These are phyloP conservation scores for Cicer cuneatum DNA, from an alignment of 306 rosid genomes.

Conservation along the genomic window DNA sequence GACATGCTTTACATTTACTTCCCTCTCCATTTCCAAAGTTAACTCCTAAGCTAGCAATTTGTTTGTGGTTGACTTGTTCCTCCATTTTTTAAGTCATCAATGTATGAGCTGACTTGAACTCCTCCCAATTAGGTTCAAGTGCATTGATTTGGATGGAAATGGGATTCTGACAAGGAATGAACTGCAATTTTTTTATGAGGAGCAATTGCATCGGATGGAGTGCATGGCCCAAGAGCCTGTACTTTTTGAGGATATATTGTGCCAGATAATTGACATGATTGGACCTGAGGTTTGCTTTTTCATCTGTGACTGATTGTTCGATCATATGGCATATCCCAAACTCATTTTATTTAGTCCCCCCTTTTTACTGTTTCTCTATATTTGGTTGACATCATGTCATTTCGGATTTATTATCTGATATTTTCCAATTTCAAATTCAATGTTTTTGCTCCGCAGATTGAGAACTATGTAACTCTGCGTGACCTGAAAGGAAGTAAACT, in stretches of 20 bases:
- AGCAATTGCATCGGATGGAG: slow-evolving; percentile 99
- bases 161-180: slow-evolving; percentile 92
- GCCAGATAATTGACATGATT: slow-evolving; percentile 98
- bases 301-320: slow-evolving; percentile 26
- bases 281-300: slow-evolving; percentile 79
- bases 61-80: slow-evolving; percentile 38
- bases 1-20: slow-evolving; percentile 26
- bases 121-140: slow-evolving; percentile 80
- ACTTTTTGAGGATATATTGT: slow-evolving; percentile 96
- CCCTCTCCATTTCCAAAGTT: slow-evolving; percentile 31
- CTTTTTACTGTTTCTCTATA: slow-evolving; percentile 3
- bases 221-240: slow-evolving; percentile 99
- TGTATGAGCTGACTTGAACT: slow-evolving; percentile 43
- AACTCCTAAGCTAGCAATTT: neutral
- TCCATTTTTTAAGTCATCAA: slow-evolving; percentile 3
- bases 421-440: slow-evolving; percentile 17
- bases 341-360: slow-evolving; percentile 9
- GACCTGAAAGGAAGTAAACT: slow-evolving; percentile 96
- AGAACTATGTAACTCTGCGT: slow-evolving; percentile 65
- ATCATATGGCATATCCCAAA: slow-evolving; percentile 35
- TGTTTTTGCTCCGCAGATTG: slow-evolving; percentile 63
- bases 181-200: slow-evolving; percentile 97
- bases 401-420: slow-evolving; percentile 31
- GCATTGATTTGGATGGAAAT: slow-evolving; percentile 98
- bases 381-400: neutral